phyloP scores from a whole-genome alignment of 148 eudicot genomes.

The Fagopyrum tataricum region DNA sequence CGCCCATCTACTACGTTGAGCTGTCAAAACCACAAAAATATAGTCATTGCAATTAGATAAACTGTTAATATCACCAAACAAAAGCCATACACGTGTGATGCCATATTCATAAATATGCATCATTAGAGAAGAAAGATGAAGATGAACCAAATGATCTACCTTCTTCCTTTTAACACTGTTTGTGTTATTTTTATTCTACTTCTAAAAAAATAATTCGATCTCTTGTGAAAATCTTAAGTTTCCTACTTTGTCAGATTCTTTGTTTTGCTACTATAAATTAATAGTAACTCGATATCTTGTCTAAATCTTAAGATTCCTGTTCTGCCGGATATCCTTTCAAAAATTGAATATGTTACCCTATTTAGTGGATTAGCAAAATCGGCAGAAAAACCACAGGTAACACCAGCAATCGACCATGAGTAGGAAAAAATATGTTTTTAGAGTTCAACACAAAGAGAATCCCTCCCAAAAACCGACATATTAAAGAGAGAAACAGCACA shows the following conservation, averaged over 20 bases:
- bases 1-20: constrained; percentile 83
- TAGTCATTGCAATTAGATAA: neutral
- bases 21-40: constrained; percentile 30
- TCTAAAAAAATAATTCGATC: too few relatives aligned
- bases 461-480: too few relatives aligned
- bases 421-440: too few relatives aligned
- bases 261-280: too few relatives aligned
- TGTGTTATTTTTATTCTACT: neutral
- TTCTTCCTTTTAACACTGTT: neutral
- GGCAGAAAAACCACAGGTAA: neutral
- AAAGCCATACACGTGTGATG: neutral
- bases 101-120: neutral
- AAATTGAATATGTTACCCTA: neutral
- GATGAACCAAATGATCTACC: neutral
- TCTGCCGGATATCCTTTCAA: neutral
- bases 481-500: neutral
- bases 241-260: neutral
- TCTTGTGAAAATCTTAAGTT: neutral
- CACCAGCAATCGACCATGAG: neutral
- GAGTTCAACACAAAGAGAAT: too few relatives aligned
- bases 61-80: neutral
- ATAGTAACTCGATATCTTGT: too few relatives aligned
- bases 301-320: neutral
- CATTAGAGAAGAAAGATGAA: neutral
- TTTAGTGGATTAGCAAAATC: neutral